Evolutionary conservation across 2,329 filamentous ascomycete species (phyloP).

Genomic region (Domatiomyces globalis): DNA sequence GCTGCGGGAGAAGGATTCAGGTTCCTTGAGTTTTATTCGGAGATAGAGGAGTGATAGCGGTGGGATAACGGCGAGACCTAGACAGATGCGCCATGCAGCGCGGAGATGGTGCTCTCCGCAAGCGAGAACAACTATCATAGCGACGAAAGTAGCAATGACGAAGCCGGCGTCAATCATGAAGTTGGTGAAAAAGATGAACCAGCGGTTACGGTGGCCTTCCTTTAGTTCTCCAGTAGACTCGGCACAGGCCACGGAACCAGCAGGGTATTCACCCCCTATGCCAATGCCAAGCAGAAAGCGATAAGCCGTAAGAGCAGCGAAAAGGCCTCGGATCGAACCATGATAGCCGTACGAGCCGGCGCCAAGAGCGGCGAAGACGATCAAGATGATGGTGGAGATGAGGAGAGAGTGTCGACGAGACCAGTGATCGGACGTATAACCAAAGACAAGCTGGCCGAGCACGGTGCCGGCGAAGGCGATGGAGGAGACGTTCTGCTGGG

Average conservation of each 20-base stretch:
- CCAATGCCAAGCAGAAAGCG: constrained; percentile 69
- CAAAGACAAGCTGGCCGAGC: constrained; percentile 61
- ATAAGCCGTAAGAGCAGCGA: constrained; percentile 67
- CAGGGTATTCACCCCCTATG: constrained; percentile 49
- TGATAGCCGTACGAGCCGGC: constrained; percentile 63
- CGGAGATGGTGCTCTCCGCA: constrained; percentile 49
- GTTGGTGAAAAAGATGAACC: constrained; percentile 86
- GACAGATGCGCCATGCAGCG: constrained; percentile 66
- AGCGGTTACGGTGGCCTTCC: constrained; percentile 65
- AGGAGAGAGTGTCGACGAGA: constrained; percentile 72
- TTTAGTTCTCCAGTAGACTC: constrained; percentile 76
- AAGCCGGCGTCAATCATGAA: constrained; percentile 77
- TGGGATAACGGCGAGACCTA: constrained; percentile 68
- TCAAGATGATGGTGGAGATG: constrained; percentile 65
- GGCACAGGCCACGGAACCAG: constrained; percentile 67
- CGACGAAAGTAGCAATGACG: constrained; percentile 64
- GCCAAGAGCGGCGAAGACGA: constrained; percentile 68
- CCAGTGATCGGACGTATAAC: constrained; percentile 68
- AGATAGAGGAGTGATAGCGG: constrained; percentile 57
- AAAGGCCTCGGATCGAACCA: constrained; percentile 54
- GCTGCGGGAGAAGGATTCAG: constrained; percentile 59
- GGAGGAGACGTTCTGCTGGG: constrained; percentile 59
- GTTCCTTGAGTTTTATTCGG: constrained; percentile 60
- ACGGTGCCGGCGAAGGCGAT: constrained; percentile 83
- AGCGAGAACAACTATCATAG: constrained; percentile 49